Base-by-base conservation (phyloP, 78 protist species). In the Corallochytrium limacisporum region DNA sequence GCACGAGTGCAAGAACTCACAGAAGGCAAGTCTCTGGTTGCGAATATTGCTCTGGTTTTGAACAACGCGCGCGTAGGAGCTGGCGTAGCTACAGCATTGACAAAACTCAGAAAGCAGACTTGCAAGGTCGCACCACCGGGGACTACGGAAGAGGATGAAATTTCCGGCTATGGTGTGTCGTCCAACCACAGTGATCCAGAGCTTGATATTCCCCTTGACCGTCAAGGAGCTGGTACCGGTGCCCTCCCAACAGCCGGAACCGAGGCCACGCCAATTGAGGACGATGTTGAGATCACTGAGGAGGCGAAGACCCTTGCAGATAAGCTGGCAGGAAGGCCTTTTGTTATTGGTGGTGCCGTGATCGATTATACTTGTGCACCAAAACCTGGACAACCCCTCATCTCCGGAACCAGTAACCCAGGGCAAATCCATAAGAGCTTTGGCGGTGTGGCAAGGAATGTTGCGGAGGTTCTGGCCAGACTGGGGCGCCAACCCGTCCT, bases 1-100 rank as follows among this genome's bases (percentile, higher is more conserved):
- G 16, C 40, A 15, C 47, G 63, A 6, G 76, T 89, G 0, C 31
- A 33, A 61, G 80, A 80, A 22, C 40, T 79, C 18, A 83, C 91
- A 29, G 74, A 9, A 13, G 97, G 97, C 8, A 66, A 18, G 20
- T 80, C 92, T 13, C 77, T 89, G 2, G 63, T 20, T 15, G 48
- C 91, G 33, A 91, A 72, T 63, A 54, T 77, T 31, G 60, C 67
- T 4, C 75, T 91, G 8, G 68, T 91, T 35, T 31, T 55, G 60
- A 66, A 89, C 60, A 94, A 94, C 66, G 98, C 96, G 0, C 54
- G 29, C 10, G 55, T 76, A 3, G 98, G 90, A 24, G 81, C 94
- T 22, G 65, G 47, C 31, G 69, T 91, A 39, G 92, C 94, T 0
- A 18, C 33, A 0, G 44, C 44, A 12, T 59, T 75, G 16, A 24